A percentile compares a stretch with the other conserved stretches of the same genome.
Evolutionary conservation across 306 rosid species (phyloP).

Genomic region (Datisca glomerata): DNA sequence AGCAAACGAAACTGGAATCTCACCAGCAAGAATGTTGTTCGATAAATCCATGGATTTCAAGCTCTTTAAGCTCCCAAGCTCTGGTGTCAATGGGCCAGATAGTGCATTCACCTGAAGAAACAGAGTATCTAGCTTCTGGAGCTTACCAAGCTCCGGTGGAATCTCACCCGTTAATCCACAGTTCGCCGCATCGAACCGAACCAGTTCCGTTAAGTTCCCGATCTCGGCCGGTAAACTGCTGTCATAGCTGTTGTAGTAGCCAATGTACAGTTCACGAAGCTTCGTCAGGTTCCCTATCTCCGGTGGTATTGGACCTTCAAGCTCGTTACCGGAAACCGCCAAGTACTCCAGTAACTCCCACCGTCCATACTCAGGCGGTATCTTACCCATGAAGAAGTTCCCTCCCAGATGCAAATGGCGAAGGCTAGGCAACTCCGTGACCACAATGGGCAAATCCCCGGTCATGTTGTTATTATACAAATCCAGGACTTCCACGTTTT

Average conservation of each 20-base stretch:
- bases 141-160: slow-evolving; percentile 52
- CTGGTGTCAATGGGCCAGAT: slow-evolving; percentile 44
- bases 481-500: slow-evolving; percentile 47
- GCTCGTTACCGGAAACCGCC: slow-evolving; percentile 75
- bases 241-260: slow-evolving; percentile 48
- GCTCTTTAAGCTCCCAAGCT: slow-evolving; percentile 54
- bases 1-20: slow-evolving; percentile 52
- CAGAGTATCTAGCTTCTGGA: slow-evolving; percentile 70
- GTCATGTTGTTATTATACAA: slow-evolving; percentile 73
- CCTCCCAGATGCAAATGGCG: slow-evolving; percentile 87
- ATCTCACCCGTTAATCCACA: slow-evolving; percentile 66
- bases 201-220: slow-evolving; percentile 49
- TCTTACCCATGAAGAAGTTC: slow-evolving; percentile 57
- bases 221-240: slow-evolving; percentile 67
- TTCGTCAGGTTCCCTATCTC: slow-evolving; percentile 61
- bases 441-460: slow-evolving; percentile 49
- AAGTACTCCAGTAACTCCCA: slow-evolving; percentile 48
- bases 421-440: slow-evolving; percentile 32
- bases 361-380: slow-evolving; percentile 60
- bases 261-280: slow-evolving; percentile 65
- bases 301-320: slow-evolving; percentile 52
- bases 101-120: slow-evolving; percentile 83
- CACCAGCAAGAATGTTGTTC: slow-evolving; percentile 54
- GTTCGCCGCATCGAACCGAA: slow-evolving; percentile 68
- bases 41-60: slow-evolving; percentile 83